Base-by-base conservation (phyloP, 192 early-diverging fungal genomes). In the Coemansia sp. region DNA sequence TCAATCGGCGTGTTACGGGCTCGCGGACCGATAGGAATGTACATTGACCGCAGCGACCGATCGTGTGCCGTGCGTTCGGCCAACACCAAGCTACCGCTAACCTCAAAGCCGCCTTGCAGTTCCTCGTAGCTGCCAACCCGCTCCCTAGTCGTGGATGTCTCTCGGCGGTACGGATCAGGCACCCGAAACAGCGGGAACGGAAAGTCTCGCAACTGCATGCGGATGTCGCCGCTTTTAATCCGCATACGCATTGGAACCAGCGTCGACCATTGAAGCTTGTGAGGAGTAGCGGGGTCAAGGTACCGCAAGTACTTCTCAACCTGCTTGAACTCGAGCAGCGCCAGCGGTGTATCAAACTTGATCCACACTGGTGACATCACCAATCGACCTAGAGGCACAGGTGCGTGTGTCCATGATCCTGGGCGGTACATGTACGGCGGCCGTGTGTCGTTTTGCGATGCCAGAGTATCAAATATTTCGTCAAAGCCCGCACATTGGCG, bases 151-250 rank as follows among this genome's bases (percentile, higher is more conserved):
- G 18, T 53, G 8, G 25, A 50, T 25, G 71, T 58, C 38, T 70
- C 71, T 31, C 60, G 63, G 18, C 68, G 61, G 63, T 71, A 67
- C 1, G 77, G 72, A 54, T 82, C 77, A 0, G 82, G 82, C 24
- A 84, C 79, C 14, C 70, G 56, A 36, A 81, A 71, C 57, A 84
- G 50, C 15, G 82, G 82, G 37, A 84, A 78, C 12, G 82, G 82
- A 31, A 78, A 81, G 54, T 84, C 74, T 47, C 82, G 77, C 57
- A 84, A 59, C 36, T 76, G 74, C 74, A 77, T 71, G 12, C 64
- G 58, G 12, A 77, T 68, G 12, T 76, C 68, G 12, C 82, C 82
- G 47, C 75, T 64, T 42, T 77, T 77, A 20, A 84, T 48, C 12
- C 76, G 74, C 42, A 81, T 25, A n/a, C 72, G 74, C 36, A 67